Base-by-base conservation (phyloP, 441 rosid species). In the Euphorbia corollata region DNA sequence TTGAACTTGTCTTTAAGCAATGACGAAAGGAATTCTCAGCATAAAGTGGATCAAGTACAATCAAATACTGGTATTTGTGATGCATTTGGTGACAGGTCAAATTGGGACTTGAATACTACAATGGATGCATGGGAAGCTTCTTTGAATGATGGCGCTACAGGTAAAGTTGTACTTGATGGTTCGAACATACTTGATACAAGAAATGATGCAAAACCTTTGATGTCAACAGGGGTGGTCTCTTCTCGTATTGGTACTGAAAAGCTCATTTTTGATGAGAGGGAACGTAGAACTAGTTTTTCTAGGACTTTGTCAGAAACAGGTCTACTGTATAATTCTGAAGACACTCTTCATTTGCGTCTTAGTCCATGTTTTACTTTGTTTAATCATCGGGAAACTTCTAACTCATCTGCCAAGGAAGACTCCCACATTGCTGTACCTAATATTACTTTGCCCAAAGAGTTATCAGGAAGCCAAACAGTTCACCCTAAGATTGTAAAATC, bases 61-160 rank as follows among this genome's bases (percentile, higher is more conserved):
- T 70, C 73, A 58, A 73, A 72, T 63, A 64, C 34, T 45, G 67
- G 69, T 38, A 73, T 67, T 67, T 59, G 73, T 61, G 63, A 66
- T 73, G 61, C 58, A 58, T 68, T 43, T 27, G 62, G 81, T 54
- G 82, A 78, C 69, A 81, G 96, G 81, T 81, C 86, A 59, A 88
- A 84, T 39, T 92, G 93, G 97, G 97, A 92, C 73, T 80, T 90
- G 79, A 92, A 90, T 80, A 88, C 85, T 22, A 84, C 93, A 65
- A 85, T 88, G 93, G 97, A 92, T 86, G 76, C 80, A 59, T 90
- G 96, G 97, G 88, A 81, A 74, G 87, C 74, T 73, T 55, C 78
- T 77, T 62, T 45, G 39, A 72, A 68, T 63, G 82, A 75, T 71
- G 74, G 22, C 32, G 71, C 72, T 70, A 71, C 65, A 48, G 73